Evolutionary conservation across 352 stramenopile genomes (phyloP).

Genomic region (Aphanomyces astaci): DNA sequence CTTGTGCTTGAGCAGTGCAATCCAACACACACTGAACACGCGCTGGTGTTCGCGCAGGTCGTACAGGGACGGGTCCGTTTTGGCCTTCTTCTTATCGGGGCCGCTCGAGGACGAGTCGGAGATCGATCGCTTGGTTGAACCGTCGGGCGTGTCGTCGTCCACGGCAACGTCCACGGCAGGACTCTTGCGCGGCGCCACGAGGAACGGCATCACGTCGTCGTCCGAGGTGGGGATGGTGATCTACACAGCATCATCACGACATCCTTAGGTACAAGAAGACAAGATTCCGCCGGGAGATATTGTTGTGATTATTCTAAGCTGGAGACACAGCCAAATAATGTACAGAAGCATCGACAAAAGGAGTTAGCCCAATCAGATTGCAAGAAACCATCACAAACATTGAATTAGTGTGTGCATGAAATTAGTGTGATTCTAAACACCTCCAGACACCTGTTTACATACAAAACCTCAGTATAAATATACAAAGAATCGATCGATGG

Average conservation of each 20-base stretch:
- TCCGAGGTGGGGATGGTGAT: constrained; percentile 58
- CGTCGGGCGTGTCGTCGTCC: constrained; percentile 40
- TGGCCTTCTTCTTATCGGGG: constrained; percentile 34
- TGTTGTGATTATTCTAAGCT: too few species aligned
- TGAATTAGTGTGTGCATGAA: too few species aligned
- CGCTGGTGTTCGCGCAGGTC: constrained; percentile 68
- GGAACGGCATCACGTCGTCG: constrained; percentile 60
- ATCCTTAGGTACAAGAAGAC: too few species aligned
- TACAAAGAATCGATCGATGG: too few species aligned
- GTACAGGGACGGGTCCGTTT: constrained; percentile 39
- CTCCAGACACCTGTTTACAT: too few species aligned
- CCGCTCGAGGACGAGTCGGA: constrained; percentile 24
- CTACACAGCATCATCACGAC: constrained; percentile 10
- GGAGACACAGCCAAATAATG: too few species aligned
- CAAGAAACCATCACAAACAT: too few species aligned
- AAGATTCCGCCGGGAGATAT: too few species aligned
- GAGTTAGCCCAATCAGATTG: too few species aligned
- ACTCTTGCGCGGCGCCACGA: constrained; percentile 35
- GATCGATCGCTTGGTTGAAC: constrained; percentile 27
- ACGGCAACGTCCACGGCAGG: constrained; percentile 18
- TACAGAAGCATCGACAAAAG: too few species aligned
- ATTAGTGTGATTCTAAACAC: too few species aligned
- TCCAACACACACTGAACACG: constrained; percentile 74
- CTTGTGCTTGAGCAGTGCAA: constrained; percentile 65
- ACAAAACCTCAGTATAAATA: too few species aligned